Evolutionary conservation across 768 basidiomycete species (phyloP).

Genomic region (Lentinula detonsa): DNA sequence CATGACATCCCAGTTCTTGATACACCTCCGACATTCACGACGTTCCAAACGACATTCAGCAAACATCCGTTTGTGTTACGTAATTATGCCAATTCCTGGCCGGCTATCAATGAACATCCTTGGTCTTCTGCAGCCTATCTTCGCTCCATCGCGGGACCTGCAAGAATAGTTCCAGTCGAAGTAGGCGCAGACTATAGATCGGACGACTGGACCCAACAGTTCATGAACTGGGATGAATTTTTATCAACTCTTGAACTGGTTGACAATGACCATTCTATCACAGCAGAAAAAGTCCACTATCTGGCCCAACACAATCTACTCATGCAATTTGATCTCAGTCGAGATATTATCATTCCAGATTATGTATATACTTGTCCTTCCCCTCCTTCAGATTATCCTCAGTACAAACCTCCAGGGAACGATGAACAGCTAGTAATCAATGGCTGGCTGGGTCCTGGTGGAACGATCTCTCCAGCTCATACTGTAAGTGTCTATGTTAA

Average conservation of each 20-base stretch:
- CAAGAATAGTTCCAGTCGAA: slow-evolving; percentile 86
- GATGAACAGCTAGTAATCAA: slow-evolving; percentile 66
- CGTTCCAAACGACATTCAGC: slow-evolving; percentile 41
- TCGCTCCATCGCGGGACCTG: slow-evolving; percentile 62
- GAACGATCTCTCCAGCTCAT: slow-evolving; percentile 86
- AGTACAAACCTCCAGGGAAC: slow-evolving; percentile 61
- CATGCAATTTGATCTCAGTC: slow-evolving; percentile 66
- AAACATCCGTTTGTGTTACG: slow-evolving; percentile 69
- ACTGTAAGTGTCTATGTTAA: slow-evolving; percentile 39
- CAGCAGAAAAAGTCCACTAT: slow-evolving; percentile 43
- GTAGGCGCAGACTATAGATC: slow-evolving; percentile 79
- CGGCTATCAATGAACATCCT: slow-evolving; percentile 60
- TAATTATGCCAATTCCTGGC: slow-evolving; percentile 64
- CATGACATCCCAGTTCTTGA: slow-evolving; percentile 30
- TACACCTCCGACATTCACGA: slow-evolving; percentile 49
- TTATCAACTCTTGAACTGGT: slow-evolving; percentile 39
- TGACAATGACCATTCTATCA: slow-evolving; percentile 17
- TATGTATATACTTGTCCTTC: slow-evolving; percentile 70
- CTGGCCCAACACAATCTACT: slow-evolving; percentile 90
- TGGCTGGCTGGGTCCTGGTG: slow-evolving; percentile 76
- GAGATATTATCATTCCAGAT: slow-evolving; percentile 82
- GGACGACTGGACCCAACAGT: slow-evolving; percentile 73
- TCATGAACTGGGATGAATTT: slow-evolving; percentile 78
- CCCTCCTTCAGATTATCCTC: slow-evolving; percentile 33
- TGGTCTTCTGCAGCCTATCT: slow-evolving; percentile 77